Base-by-base conservation (phyloP, 1,284 basidiomycete genomes). In the Porogramme epimiltina region DNA sequence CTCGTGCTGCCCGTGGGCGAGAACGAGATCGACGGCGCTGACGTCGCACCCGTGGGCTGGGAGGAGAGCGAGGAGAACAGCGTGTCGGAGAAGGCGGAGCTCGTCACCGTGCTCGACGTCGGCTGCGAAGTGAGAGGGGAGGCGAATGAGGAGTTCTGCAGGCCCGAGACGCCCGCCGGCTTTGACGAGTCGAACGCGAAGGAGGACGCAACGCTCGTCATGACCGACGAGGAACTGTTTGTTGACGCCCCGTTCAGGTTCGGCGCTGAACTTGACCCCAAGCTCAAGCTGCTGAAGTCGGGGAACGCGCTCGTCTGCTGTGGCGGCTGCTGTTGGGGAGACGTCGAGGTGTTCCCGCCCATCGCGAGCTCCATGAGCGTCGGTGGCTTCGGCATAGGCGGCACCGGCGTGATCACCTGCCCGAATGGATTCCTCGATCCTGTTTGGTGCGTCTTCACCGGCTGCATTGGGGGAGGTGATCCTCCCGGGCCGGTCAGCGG, bases 371-470 rank as follows among this genome's bases (percentile, higher is more conserved):
- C 89, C 70, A 91, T 84, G 62, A 98, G 73, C 1, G 90, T 91
- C 10, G 90, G 92, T 18, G 78, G 78, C 67, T 87, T 89, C 3
- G 89, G 85, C 18, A 89, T 72, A 16, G 87, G 84, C 2, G 89
- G 87, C 39, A 80, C 72, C n/a, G 86, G 71, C 38, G 84, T 76
- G 2, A 81, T 76, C 2, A 89, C 81, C 22, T 86, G 82, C 6
- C 95, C 95, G 63, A 99, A 99, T 0, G 96, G 96, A 76, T 99
- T 99, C 63, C 87, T 87, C 2, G 92, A 93, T 18, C 96, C 95
- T 1, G 96, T 99, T 69, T 90, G 85, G 68, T 98, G 95, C 4
- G 93, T 80, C 63, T 85, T 84, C n/a, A 98, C 80, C 22, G 81
- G 77, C 53, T 82, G 79, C 1, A 75, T 72, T 4, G 73, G 75